A percentile compares a stretch with the other conserved stretches of the same genome.
phyloP scores from a whole-genome alignment of 2,329 filamentous ascomycete species.

The Ophiobolus disseminans region DNA sequence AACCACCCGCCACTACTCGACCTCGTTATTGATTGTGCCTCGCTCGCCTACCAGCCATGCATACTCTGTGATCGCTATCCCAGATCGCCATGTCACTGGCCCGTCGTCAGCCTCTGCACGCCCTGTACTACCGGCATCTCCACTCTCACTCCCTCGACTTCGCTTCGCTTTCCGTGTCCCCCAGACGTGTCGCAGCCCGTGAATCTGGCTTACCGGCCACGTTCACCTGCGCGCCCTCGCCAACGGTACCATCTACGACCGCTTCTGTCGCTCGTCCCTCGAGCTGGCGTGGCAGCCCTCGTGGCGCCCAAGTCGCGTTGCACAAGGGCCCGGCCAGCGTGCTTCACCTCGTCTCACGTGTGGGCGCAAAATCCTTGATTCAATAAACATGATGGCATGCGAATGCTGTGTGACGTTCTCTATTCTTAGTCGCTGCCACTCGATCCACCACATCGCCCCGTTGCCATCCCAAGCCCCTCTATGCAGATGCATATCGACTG shows the following conservation, averaged over 20 bases:
- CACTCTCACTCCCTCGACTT: slow-evolving; percentile 24
- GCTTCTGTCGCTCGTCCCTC: slow-evolving; percentile 31
- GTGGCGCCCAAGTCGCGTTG: slow-evolving; percentile 41
- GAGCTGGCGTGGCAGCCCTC: slow-evolving; percentile 44
- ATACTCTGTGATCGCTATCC: slow-evolving; percentile 24
- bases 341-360: slow-evolving; percentile 48
- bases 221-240: slow-evolving; percentile 35
- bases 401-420: slow-evolving; percentile 43
- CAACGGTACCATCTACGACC: slow-evolving; percentile 34
- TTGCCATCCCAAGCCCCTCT: slow-evolving; percentile 19
- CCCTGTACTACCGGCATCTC: slow-evolving; percentile 37
- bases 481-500: slow-evolving; percentile 56
- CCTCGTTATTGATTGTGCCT: slow-evolving; percentile 11
- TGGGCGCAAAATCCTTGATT: slow-evolving; percentile 36
- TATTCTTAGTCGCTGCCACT: slow-evolving; percentile 41
- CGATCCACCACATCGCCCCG: slow-evolving; percentile 23
- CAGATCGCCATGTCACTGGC: slow-evolving; percentile 32
- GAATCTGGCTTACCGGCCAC: slow-evolving; percentile 33
- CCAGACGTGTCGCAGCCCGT: slow-evolving; percentile 23
- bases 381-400: slow-evolving; percentile 45
- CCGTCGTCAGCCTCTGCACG: slow-evolving; percentile 19
- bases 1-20: slow-evolving; percentile 19
- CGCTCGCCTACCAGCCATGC: slow-evolving; percentile 30
- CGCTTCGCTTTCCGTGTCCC: slow-evolving; percentile 27
- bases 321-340: slow-evolving; percentile 38